Base-by-base conservation (phyloP, 306 rosid species). In the Abrus pulchellus region DNA sequence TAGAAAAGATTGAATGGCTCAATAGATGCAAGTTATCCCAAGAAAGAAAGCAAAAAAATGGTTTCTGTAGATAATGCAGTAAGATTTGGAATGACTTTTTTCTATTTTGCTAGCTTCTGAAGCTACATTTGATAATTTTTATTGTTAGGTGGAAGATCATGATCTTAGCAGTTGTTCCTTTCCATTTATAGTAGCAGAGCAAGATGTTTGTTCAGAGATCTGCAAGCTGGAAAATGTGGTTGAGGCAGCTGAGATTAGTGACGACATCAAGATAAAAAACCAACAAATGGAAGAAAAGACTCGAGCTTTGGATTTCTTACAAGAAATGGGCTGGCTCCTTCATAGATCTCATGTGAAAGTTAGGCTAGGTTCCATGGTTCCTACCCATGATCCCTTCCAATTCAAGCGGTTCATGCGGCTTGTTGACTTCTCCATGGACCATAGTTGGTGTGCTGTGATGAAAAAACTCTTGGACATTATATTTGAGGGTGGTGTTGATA, bases 311-410 rank as follows among this genome's bases (percentile, higher is more conserved):
- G 89, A 93, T 72, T 93, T 91, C 76, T 57, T 93, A 71, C 92
- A 93, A 29, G 97, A 91, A 88, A 82, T 91, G 79, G 97, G 97
- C 75, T 93, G 97, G 97, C 84, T 93, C 20, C 93, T 93, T 68
- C 97, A 91, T 77, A 93, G 94, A 81, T 87, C 83, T 79, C 87
- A 36, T 0, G 72, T 77, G 72, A 91, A 85, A 55, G 78, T 72
- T 78, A 87, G 94, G 82, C 83, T 90, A 29, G 89, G 92, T 75
- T 67, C 80, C 74, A 41, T 61, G 86, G 90, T 87, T 78, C 92
- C 89, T 6, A 80, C 69, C 64, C 84, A 69, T 38, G 86, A 82
- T 73, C 87, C 69, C 48, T 93, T 90, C 70, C 76, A 91, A 48
- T 85, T 89, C 76, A 65, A 76, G 52, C 88, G 96, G 82, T 91